A percentile compares a stretch with the other conserved stretches of the same genome.
phyloP scores from a whole-genome alignment of 1,284 basidiomycete species.

The Trichosporon sp. region DNA sequence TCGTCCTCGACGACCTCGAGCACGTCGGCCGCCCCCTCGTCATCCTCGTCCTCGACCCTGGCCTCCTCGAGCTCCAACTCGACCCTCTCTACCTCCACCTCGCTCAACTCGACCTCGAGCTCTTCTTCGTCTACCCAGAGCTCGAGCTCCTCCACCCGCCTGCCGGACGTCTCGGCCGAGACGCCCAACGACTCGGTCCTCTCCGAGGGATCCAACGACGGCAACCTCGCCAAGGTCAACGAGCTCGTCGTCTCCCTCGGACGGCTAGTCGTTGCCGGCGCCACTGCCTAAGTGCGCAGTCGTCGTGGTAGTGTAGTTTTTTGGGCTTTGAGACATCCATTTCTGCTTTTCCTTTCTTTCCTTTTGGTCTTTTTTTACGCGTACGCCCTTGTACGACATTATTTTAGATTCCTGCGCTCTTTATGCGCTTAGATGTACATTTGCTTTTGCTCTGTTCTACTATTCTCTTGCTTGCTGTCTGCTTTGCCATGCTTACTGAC shows the following conservation, averaged over 20 bases:
- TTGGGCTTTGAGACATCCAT: not conserved
- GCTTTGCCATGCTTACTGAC: too few relatives aligned
- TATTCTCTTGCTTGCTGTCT: not conserved
- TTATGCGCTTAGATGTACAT: not conserved
- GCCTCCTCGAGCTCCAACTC: constrained; percentile 15
- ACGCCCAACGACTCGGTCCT: constrained; percentile 22
- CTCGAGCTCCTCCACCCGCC: constrained; percentile 3
- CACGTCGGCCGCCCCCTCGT: not conserved
- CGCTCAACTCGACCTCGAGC: constrained; percentile 4
- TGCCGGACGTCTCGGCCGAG: constrained; percentile 19
- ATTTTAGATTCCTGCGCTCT: not conserved
- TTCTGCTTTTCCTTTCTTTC: not conserved
- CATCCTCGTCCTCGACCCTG: constrained; percentile 8
- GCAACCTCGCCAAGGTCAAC: constrained; percentile 46
- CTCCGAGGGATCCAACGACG: constrained; percentile 18
- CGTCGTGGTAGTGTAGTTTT: not conserved
- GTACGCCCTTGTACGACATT: too few relatives aligned
- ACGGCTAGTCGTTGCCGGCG: constrained; percentile 47
- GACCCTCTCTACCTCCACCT: constrained; percentile 28
- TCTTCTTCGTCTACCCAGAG: not conserved
- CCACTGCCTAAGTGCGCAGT: not conserved
- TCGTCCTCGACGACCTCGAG: constrained; percentile 28
- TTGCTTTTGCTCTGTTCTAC: not conserved
- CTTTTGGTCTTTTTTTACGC: not conserved
- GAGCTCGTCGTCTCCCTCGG: constrained; percentile 47